Percentiles rank a stretch among this genome's conserved stretches.
phyloP scores from a whole-genome alignment of 352 stramenopile genomes.

The Phytophthora cactorum region DNA sequence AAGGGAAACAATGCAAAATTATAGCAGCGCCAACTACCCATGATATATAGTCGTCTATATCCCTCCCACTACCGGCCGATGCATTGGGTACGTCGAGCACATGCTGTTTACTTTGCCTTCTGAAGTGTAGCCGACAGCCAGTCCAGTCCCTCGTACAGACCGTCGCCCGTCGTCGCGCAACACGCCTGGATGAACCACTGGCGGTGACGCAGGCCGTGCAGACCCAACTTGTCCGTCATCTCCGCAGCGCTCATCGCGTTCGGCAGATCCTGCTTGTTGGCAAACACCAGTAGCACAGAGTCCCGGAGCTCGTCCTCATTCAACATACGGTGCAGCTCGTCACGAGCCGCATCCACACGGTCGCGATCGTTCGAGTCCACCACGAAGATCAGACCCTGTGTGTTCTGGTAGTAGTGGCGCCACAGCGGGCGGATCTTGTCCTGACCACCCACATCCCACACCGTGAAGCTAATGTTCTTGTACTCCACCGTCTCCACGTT shows the following conservation, averaged over 20 bases:
- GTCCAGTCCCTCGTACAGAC: constrained; percentile 99
- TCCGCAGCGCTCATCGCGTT: constrained; percentile 95
- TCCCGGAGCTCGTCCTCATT: constrained; percentile 98
- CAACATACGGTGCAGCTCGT: constrained; percentile 98
- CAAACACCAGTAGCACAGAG: constrained; percentile 97
- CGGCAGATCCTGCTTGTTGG: constrained; percentile 99
- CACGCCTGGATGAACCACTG: constrained; percentile 99
- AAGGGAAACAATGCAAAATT: constrained; percentile 34
- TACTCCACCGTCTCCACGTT: constrained; percentile 99
- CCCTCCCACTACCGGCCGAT: constrained; percentile 41
- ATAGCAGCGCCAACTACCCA: constrained; percentile 43
- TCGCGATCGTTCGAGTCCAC: constrained; percentile 99
- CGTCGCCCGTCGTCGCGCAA: constrained; percentile 98
- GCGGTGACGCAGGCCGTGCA: constrained; percentile 96
- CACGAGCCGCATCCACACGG: constrained; percentile 96
- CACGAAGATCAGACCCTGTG: constrained; percentile 99
- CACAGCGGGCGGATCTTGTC: constrained; percentile 98
- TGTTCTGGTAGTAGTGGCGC: constrained; percentile 99
- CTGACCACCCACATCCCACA: constrained; percentile 99
- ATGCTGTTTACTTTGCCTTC: constrained; percentile 76
- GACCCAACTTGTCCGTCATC: constrained; percentile 98
- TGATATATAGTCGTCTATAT: constrained; percentile 52
- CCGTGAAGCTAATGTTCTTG: constrained; percentile 99
- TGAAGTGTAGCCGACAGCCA: constrained; percentile 94
- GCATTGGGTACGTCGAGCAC: constrained; percentile 28